Conservation (phyloP, 108 stramenopile species). For the Nannochloropsis salina region DNA sequence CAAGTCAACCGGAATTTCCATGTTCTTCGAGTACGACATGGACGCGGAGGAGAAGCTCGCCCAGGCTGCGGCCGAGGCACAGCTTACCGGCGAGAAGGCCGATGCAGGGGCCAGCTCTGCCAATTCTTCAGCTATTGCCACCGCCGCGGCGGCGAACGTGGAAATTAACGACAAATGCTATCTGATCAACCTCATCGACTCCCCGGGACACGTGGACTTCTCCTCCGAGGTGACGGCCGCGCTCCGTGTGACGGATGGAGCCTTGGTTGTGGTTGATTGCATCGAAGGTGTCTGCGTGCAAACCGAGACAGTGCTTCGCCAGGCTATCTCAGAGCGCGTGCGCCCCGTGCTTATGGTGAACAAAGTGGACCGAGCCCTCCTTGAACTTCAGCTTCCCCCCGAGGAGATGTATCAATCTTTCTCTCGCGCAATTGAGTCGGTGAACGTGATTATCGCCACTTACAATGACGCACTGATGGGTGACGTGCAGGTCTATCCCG, state of each 20-base stretch:
- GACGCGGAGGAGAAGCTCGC: constrained; percentile 69
- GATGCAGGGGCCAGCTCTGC: constrained; percentile 32
- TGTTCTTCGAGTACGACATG: constrained; percentile 99
- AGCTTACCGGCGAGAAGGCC: constrained; percentile 39
- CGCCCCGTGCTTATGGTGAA: constrained; percentile 98
- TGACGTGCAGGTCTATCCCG: constrained; percentile 95
- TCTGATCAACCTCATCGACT: constrained; percentile 99
- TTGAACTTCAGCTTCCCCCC: constrained; percentile 95
- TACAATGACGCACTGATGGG: constrained; percentile 96
- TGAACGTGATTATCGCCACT: constrained; percentile 99
- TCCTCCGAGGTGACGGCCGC: constrained; percentile 99
- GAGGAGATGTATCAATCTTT: constrained; percentile 99
- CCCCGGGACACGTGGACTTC: constrained; percentile 99
- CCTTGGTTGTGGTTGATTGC: constrained; percentile 98
- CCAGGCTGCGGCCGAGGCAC: constrained; percentile 58
- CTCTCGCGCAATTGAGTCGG: constrained; percentile 96
- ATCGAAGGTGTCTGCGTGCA: constrained; percentile 99
- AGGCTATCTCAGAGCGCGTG: constrained; percentile 97
- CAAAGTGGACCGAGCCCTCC: constrained; percentile 99
- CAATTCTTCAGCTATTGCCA: constrained; percentile 36
- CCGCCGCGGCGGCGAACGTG: constrained; percentile 59
- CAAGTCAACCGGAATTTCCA: constrained; percentile 99
- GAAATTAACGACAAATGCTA: constrained; percentile 90
- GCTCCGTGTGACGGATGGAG: constrained; percentile 99
- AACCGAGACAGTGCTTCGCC: constrained; percentile 99